These are phyloP conservation scores for Glomus cerebriforme DNA, from an alignment of 192 early-diverging fungal species.

Conservation along the genomic window DNA sequence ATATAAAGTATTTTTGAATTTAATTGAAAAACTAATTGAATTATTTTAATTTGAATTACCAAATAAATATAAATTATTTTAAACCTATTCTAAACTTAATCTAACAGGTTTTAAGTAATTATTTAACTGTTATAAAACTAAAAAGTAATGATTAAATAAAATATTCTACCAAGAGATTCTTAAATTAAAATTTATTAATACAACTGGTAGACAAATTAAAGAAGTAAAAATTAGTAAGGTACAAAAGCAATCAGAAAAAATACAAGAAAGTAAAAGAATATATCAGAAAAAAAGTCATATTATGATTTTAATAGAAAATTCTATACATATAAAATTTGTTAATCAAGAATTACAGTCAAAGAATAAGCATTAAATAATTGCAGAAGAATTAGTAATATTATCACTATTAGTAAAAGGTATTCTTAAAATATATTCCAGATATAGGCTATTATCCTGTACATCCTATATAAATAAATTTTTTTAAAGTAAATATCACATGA, in stretches of 20 bases:
- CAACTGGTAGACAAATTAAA: neutral
- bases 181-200: neutral
- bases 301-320: neutral
- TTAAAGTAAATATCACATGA: too few relatives aligned
- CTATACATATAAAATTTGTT: neutral
- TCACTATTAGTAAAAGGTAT: too few relatives aligned
- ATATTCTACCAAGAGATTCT: too few relatives aligned
- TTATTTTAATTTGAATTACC: neutral
- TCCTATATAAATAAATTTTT: too few relatives aligned
- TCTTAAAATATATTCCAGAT: too few relatives aligned
- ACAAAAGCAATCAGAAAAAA: neutral
- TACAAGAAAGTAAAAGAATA: neutral
- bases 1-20: neutral
- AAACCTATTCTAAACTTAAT: neutral
- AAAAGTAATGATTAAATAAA: neutral
- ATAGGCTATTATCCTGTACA: too few relatives aligned
- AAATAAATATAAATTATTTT: neutral
- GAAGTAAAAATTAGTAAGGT: neutral
- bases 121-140: neutral
- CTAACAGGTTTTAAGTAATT: neutral
- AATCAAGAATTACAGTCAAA: neutral
- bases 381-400: neutral
- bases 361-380: neutral
- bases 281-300: neutral
- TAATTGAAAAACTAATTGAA: neutral